Conservation (phyloP, 1,284 basidiomycete species). For the Pholiota adiposa region DNA sequence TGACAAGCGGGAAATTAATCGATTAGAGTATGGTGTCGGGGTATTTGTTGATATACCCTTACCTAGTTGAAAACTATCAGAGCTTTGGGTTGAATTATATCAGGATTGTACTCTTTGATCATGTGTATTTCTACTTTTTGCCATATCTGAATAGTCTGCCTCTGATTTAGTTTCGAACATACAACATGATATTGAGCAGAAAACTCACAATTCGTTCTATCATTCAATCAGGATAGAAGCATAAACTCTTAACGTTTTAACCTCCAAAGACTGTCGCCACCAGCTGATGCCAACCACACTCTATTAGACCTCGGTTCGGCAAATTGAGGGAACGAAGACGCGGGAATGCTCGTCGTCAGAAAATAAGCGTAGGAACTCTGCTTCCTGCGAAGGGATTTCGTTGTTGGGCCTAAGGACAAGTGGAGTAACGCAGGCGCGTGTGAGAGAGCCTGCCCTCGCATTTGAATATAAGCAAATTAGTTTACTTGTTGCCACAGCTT, state of each 20-base stretch:
- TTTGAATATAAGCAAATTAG: background rate
- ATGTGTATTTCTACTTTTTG: too few relatives aligned
- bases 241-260: slow-evolving; percentile 5
- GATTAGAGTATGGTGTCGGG: too few relatives aligned
- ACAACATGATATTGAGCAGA: background rate
- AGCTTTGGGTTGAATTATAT: too few relatives aligned
- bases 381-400: too few relatives aligned
- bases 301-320: slow-evolving; percentile 6
- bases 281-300: background rate
- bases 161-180: background rate
- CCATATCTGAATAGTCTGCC: background rate
- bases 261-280: slow-evolving; percentile 1
- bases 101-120: too few relatives aligned
- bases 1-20: too few relatives aligned
- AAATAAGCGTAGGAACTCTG: too few relatives aligned
- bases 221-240: slow-evolving; percentile 1
- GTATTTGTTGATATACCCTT: too few relatives aligned
- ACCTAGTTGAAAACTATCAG: too few relatives aligned
- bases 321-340: background rate
- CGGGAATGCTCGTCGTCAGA: background rate
- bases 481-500: background rate
- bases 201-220: background rate
- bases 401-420: too few relatives aligned
- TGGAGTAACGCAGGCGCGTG: too few relatives aligned
- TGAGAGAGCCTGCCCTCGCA: too few relatives aligned